A percentile compares a stretch with the other conserved stretches of the same genome.
Conservation (phyloP, 1,284 basidiomycete genomes). For the Earliella scabrosa region DNA sequence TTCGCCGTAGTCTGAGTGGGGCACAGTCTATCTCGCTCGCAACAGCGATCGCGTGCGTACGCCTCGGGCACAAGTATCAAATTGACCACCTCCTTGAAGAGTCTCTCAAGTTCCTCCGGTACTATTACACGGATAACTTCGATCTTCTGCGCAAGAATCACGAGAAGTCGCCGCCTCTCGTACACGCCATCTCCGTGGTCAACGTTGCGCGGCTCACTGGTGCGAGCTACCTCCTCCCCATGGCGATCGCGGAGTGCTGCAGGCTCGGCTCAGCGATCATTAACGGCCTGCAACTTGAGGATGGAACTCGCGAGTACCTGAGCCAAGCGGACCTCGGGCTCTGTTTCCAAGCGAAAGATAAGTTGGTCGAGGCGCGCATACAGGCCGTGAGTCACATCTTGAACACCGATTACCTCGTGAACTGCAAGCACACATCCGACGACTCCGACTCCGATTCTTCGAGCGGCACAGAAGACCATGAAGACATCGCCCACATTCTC, state of each 20-base stretch:
- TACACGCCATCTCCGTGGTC: conserved; percentile 4
- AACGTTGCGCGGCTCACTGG: conserved; percentile 7
- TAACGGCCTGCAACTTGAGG: not conserved
- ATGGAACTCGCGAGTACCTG: conserved; percentile 1
- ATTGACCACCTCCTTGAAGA: not conserved
- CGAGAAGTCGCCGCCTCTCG: not conserved
- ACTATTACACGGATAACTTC: not conserved
- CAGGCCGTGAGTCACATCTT: not conserved
- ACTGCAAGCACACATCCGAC: not conserved
- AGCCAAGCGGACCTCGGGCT: not conserved
- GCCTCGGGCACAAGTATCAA: not conserved
- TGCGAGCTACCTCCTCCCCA: not conserved
- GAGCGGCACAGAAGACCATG: no score
- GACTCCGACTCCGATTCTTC: no score
- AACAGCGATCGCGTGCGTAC: not conserved
- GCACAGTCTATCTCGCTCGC: not conserved
- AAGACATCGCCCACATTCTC: no score
- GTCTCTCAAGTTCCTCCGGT: not conserved
- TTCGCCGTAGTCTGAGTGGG: no score
- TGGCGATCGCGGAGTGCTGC: conserved; percentile 4
- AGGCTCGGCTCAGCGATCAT: not conserved
- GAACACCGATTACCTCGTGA: not conserved
- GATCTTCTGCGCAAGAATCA: not conserved
- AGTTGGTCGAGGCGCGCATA: not conserved
- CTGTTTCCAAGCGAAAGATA: conserved; percentile 1